Conservation (phyloP, 2,329 filamentous ascomycete species). For the Monosporascus sp. region DNA sequence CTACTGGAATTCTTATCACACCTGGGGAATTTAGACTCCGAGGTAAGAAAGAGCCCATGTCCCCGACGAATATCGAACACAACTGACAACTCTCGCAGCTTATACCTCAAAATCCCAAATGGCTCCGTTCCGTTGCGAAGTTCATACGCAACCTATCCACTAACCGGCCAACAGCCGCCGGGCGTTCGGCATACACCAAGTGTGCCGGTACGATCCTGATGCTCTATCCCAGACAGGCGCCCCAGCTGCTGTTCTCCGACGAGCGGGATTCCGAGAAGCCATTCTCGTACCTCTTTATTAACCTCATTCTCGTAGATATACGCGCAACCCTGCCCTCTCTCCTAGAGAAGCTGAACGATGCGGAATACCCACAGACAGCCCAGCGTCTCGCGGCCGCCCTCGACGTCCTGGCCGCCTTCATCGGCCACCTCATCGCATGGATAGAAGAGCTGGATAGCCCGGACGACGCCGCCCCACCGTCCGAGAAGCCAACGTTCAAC, state of each 20-base stretch:
- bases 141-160: constrained; percentile 51
- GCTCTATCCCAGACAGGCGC: constrained; percentile 42
- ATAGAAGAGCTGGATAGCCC: constrained; percentile 41
- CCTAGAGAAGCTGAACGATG: constrained; percentile 51
- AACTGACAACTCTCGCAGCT: constrained; percentile 31
- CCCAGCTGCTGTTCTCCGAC: constrained; percentile 49
- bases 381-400: constrained; percentile 55
- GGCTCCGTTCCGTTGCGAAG: constrained; percentile 44
- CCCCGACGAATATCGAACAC: not conserved
- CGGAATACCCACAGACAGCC: constrained; percentile 46
- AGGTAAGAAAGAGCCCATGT: constrained; percentile 32
- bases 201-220: constrained; percentile 54
- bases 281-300: constrained; percentile 58
- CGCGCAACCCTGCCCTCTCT: constrained; percentile 58
- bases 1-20: constrained; percentile 52
- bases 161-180: constrained; percentile 49
- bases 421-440: constrained; percentile 51
- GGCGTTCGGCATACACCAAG: constrained; percentile 55
- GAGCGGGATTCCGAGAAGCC: constrained; percentile 41
- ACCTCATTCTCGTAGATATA: constrained; percentile 62
- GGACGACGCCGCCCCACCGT: constrained; percentile 10
- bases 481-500: constrained; percentile 28
- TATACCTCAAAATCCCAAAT: constrained; percentile 44
- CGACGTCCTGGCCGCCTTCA: constrained; percentile 57
- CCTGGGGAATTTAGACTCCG: constrained; percentile 43